Base-by-base conservation (phyloP, 2,329 filamentous ascomycete genomes). In the Arthrobotrys entomopaga region DNA sequence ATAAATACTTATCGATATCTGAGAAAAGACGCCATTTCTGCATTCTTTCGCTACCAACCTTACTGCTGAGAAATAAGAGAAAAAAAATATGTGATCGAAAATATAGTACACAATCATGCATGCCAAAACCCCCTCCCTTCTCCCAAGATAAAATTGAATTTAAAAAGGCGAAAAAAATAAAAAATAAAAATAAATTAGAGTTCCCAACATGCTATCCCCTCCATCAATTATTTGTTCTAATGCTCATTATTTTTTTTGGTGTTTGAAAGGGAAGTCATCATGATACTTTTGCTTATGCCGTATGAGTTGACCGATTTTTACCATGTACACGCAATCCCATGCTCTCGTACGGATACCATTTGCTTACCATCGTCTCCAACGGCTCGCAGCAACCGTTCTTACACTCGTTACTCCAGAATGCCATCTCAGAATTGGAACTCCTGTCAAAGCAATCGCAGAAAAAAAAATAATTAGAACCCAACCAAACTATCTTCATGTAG, bases 351-450 rank as follows among this genome's bases (percentile, higher is more conserved):
- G 69, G 69, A 66, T 50, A 73, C 60, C 69, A 73, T 42, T 34
- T 34, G 48, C 53, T 53, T 26, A 74, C 19, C 63, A 74, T 63
- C 52, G 26, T 29, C 43, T 64, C 70, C 57, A 74, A 22, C 34
- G 70, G 63, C 22, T 58, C 19, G 46, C 70, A 74, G 48, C 70
- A 74, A 43, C 70, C 70, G 57, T 74, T 74, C 63, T 63, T 16
- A 48, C 70, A 74, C 46, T 52, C 58, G 15, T 38, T 42, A 43
- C 63, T 67, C 63, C 63, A 67, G 13, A 24, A 40, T 46, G 63
- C 57, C 58, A 74, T 66, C 49, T 74, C 70, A 74, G 70, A 74
- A 74, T 63, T 74, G 63, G 63, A 74, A 74, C 53, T 74, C 70
- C 70, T 74, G 20, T 50, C n/a, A 46, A 26, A 15, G 13, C n/a